Conservation (phyloP, 1,139 yeast genomes). For the Geotrichum aggregatum region DNA sequence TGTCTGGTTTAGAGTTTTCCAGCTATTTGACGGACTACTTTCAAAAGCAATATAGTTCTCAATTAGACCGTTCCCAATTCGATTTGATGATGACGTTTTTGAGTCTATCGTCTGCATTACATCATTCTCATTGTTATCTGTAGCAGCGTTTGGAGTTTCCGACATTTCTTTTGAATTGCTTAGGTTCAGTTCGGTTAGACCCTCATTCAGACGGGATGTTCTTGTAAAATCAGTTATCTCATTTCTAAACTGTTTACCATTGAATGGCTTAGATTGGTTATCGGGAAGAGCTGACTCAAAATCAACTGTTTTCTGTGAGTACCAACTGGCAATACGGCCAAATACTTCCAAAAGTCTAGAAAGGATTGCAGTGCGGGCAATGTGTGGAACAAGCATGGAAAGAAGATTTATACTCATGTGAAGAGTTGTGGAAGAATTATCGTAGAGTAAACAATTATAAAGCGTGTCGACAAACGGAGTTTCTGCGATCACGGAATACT, state of each 20-base stretch:
- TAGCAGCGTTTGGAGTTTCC: no score
- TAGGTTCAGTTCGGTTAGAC: no score
- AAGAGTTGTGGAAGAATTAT: conserved; percentile 45
- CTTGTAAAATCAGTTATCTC: no score
- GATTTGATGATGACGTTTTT: neutral
- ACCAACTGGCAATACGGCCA: conserved; percentile 47
- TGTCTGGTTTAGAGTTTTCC: conserved; percentile 36
- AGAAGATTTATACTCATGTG: conserved; percentile 45
- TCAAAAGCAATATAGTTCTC: neutral
- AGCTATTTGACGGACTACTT: conserved; percentile 24
- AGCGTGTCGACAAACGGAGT: conserved; percentile 28
- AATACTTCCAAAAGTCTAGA: conserved; percentile 48
- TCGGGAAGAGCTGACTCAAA: conserved; percentile 3
- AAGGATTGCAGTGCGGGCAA: conserved; percentile 39
- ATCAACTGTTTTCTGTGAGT: neutral
- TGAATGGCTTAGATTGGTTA: no score
- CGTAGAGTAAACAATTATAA: conserved; percentile 45
- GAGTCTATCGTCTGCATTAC: no score
- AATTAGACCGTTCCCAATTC: neutral
- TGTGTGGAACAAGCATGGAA: conserved; percentile 55
- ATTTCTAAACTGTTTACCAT: no score
- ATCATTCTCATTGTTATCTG: no score
- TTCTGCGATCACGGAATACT: conserved; percentile 8
- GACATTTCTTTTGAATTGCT: no score
- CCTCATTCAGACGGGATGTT: no score